These are phyloP conservation scores for Gymnopilus junonius DNA, from an alignment of 768 basidiomycete species.

Conservation along the genomic window DNA sequence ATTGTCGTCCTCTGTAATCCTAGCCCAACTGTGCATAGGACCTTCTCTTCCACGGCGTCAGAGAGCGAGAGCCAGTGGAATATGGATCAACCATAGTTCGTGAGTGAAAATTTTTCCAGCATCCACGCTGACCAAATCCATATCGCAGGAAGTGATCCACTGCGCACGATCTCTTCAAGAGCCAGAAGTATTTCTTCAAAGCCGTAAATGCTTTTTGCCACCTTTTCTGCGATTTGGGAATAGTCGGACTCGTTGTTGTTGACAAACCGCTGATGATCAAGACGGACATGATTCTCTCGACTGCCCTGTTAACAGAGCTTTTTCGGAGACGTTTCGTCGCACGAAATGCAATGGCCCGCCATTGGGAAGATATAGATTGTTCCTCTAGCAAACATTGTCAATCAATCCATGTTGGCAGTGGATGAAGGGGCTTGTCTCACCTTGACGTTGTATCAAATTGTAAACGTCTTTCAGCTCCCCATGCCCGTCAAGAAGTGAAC, in stretches of 20 bases:
- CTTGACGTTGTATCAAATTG: background rate
- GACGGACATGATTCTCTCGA: conserved; percentile 1
- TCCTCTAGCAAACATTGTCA: conserved; percentile 1
- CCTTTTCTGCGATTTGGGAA: background rate
- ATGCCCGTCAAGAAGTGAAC: background rate
- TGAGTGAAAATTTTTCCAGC: background rate
- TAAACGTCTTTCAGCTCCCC: background rate
- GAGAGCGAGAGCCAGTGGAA: background rate
- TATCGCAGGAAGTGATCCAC: conserved; percentile 12
- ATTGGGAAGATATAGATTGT: conserved; percentile 8
- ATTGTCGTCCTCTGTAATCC: background rate
- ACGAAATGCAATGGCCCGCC: conserved; percentile 10
- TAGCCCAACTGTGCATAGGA: conserved; percentile 9
- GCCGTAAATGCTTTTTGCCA: background rate
- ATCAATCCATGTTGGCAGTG: background rate
- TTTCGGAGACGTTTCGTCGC: background rate
- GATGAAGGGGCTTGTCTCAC: background rate
- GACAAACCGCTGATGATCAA: conserved; percentile 9
- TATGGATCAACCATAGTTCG: conserved; percentile 7
- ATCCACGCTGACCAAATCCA: conserved; percentile 1
- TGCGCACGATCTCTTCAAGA: background rate
- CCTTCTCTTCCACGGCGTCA: background rate
- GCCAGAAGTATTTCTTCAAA: conserved; percentile 2
- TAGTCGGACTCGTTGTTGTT: background rate
- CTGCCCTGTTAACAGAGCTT: background rate